These are phyloP conservation scores for Musa itinerans DNA, from an alignment of 176 grass and related monocot genomes.

Conservation along the genomic window DNA sequence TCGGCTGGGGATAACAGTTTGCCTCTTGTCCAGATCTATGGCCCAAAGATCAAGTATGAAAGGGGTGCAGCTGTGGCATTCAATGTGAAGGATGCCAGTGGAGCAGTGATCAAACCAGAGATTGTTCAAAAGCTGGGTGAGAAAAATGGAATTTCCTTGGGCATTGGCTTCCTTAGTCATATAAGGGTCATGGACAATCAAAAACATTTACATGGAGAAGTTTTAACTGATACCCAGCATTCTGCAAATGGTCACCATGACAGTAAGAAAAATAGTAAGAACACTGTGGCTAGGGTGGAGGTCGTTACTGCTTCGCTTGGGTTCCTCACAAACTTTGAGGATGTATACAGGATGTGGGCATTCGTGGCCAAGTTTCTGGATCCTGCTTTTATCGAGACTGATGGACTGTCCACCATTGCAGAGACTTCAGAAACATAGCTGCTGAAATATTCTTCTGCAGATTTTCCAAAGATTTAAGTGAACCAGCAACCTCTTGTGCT, in stretches of 20 bases:
- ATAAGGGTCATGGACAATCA: conserved; percentile 59
- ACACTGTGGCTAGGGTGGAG: conserved; percentile 46
- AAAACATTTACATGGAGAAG: conserved; percentile 41
- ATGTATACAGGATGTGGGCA: conserved; percentile 87
- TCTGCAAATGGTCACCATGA: conserved; percentile 41
- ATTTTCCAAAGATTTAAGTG: background rate
- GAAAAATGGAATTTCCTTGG: conserved; percentile 76
- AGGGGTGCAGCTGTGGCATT: conserved; percentile 95
- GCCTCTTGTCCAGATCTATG: conserved; percentile 78
- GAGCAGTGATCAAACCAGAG: conserved; percentile 58
- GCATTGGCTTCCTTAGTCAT: conserved; percentile 81
- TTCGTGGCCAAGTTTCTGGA: conserved; percentile 93
- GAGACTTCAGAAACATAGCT: conserved; percentile 50
- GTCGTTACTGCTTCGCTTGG: conserved; percentile 90
- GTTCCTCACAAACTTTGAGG: conserved; percentile 94
- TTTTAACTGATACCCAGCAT: conserved; percentile 41
- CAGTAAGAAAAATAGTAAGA: conserved; percentile 49
- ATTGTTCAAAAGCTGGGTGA: conserved; percentile 80
- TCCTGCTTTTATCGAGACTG: conserved; percentile 53
- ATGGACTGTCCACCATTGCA: conserved; percentile 58
- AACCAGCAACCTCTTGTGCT: background rate
- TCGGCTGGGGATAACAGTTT: conserved; percentile 44
- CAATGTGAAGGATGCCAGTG: conserved; percentile 69
- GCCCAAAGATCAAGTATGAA: conserved; percentile 97
- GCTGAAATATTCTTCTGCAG: conserved; percentile 5